A percentile compares a stretch with the other conserved stretches of the same genome.
phyloP scores from a whole-genome alignment of 169 alveolate species.

The Eimeria necatrix region DNA sequence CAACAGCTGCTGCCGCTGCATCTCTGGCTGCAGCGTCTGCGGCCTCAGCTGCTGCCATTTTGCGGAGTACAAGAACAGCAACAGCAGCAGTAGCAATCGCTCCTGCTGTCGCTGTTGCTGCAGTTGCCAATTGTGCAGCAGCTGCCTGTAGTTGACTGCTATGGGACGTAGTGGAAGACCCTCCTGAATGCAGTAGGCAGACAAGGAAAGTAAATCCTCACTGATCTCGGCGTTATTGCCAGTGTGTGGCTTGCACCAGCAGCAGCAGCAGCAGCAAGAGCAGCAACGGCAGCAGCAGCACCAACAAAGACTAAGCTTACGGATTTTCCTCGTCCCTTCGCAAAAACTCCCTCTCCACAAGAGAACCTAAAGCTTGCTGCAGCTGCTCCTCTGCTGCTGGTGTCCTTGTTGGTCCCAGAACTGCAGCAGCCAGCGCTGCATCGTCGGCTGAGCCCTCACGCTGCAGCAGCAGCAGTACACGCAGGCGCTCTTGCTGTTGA shows the following conservation, averaged over 20 bases:
- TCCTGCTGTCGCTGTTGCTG: background rate
- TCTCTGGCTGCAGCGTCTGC: background rate
- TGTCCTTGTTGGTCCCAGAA: background rate
- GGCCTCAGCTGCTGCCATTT: background rate
- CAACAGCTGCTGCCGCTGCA: background rate
- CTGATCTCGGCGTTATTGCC: too few relatives aligned
- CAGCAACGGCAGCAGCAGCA: too few relatives aligned
- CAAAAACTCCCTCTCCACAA: background rate
- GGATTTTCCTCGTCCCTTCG: conserved; percentile 16
- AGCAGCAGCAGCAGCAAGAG: too few relatives aligned
- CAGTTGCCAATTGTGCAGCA: conserved; percentile 6
- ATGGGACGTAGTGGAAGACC: conserved; percentile 5
- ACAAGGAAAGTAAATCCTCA: background rate
- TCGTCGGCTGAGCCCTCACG: background rate
- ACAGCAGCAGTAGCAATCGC: background rate
- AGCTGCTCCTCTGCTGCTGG: background rate
- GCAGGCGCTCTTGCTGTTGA: background rate
- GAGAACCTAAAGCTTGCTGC: conserved; percentile 18
- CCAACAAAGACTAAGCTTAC: background rate
- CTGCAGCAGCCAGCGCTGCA: background rate
- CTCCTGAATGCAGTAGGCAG: background rate
- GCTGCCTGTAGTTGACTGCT: background rate
- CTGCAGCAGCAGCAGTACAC: conserved; percentile 22
- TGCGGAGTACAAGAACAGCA: background rate
- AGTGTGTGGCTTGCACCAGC: too few relatives aligned